These are phyloP conservation scores for Melocanna baccifera DNA, from an alignment of 176 grass and related monocot genomes.

Conservation along the genomic window DNA sequence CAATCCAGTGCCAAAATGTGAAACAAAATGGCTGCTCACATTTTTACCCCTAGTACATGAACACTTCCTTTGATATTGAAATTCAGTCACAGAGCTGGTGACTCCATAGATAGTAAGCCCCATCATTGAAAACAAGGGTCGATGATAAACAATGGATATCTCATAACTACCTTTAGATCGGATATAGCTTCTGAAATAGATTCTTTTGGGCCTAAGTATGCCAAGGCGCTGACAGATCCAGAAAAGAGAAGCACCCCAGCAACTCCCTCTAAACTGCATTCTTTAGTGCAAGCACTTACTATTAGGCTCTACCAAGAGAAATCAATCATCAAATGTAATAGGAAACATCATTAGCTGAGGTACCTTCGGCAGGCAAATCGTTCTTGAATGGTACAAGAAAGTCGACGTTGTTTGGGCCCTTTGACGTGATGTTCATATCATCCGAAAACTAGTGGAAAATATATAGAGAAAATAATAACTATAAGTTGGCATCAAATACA, in stretches of 20 bases:
- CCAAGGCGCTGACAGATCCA: conserved; percentile 67
- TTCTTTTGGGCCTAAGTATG: conserved; percentile 81
- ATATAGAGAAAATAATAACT: conserved; percentile 14
- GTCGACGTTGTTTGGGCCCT: conserved; percentile 51
- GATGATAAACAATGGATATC: not conserved
- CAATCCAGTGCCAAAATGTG: not conserved
- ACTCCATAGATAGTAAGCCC: not conserved
- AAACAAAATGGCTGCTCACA: not conserved
- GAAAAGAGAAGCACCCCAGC: conserved; percentile 59
- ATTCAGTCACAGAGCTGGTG: not conserved
- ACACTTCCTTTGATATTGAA: not conserved
- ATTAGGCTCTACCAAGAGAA: conserved; percentile 39
- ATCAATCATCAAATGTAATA: conserved; percentile 10
- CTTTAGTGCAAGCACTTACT: conserved; percentile 50
- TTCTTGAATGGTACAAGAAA: conserved; percentile 84
- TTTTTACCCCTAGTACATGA: conserved; percentile 8
- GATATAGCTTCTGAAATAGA: conserved; percentile 80
- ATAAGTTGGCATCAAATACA: conserved; percentile 6
- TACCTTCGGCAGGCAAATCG: conserved; percentile 54
- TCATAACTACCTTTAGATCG: conserved; percentile 77
- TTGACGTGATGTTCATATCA: conserved; percentile 32
- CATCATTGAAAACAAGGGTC: not conserved
- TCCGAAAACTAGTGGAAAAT: conserved; percentile 56
- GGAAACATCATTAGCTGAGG: conserved; percentile 10
- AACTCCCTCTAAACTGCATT: conserved; percentile 74